Conservation (phyloP, 2,329 filamentous ascomycete genomes). For the Tolypocladium guangdongense region DNA sequence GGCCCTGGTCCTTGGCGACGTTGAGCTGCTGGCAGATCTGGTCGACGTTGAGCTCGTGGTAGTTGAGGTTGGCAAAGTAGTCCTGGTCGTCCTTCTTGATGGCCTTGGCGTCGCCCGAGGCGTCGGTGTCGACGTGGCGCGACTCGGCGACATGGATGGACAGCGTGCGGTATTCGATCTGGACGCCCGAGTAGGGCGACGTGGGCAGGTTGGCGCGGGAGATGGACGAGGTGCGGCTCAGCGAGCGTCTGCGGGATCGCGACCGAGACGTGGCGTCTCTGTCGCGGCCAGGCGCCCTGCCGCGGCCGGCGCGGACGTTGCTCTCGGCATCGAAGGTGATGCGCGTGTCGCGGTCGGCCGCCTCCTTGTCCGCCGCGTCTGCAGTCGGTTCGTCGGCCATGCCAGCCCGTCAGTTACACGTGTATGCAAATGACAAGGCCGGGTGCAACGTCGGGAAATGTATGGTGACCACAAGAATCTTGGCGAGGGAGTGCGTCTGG, state of each 20-base stretch:
- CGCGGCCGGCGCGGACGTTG: slow-evolving; percentile 9
- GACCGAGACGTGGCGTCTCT: slow-evolving; percentile 7
- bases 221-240: slow-evolving; percentile 9
- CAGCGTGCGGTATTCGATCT: slow-evolving; percentile 29
- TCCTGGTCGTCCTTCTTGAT: slow-evolving; percentile 26
- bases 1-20: slow-evolving; percentile 20
- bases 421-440: neutral
- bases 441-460: neutral
- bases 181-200: slow-evolving; percentile 23
- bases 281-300: slow-evolving; percentile 4
- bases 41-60: slow-evolving; percentile 22
- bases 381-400: slow-evolving; percentile 10
- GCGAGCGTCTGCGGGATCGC: slow-evolving; percentile 11
- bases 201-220: slow-evolving; percentile 3
- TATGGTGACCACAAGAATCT: neutral
- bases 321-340: slow-evolving; percentile 13
- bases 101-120: slow-evolving; percentile 10
- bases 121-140: slow-evolving; percentile 15
- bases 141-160: slow-evolving; percentile 29
- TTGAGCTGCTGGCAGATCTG: slow-evolving; percentile 29
- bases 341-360: slow-evolving; percentile 11
- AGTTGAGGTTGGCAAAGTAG: slow-evolving; percentile 30
- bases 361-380: slow-evolving; percentile 11
- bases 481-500: neutral
- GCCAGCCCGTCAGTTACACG: neutral